These are phyloP conservation scores for Teratosphaeria viscida DNA, from an alignment of 2,329 filamentous ascomycete genomes.

Conservation along the genomic window DNA sequence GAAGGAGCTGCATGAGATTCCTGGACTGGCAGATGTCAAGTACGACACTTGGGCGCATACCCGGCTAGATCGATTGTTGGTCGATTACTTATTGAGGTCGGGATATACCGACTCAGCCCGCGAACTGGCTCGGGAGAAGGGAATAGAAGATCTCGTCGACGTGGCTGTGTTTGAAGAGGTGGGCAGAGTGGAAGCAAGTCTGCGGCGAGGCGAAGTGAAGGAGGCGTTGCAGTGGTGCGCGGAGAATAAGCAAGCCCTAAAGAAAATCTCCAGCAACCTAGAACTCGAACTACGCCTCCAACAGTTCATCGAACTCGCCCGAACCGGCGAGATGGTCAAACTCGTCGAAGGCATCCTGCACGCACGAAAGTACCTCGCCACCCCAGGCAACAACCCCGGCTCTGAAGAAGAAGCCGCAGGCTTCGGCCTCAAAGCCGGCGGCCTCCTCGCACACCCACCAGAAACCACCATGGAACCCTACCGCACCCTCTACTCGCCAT, in stretches of 20 bases:
- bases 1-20: conserved; percentile 67
- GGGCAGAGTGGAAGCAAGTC: conserved; percentile 62
- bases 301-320: conserved; percentile 86
- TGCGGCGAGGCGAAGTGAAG: conserved; percentile 57
- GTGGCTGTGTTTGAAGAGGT: conserved; percentile 79
- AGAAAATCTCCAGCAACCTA: conserved; percentile 77
- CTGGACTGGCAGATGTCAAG: conserved; percentile 70
- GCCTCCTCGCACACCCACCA: conserved; percentile 65
- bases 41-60: conserved; percentile 85
- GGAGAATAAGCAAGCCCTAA: conserved; percentile 85
- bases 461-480: conserved; percentile 51
- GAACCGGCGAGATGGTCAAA: conserved; percentile 53
- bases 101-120: conserved; percentile 72
- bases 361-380: conserved; percentile 63
- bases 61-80: conserved; percentile 70
- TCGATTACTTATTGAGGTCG: conserved; percentile 82
- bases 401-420: conserved; percentile 52
- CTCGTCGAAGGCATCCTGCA: conserved; percentile 69
- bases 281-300: conserved; percentile 91
- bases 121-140: conserved; percentile 62
- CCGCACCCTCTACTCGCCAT: conserved; percentile 58
- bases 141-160: conserved; percentile 74
- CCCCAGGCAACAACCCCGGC: neutral
- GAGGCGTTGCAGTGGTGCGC: conserved; percentile 83
- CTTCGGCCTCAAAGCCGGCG: conserved; percentile 61